Percentiles rank a stretch among this genome's conserved stretches.
Conservation (phyloP, 2,329 filamentous ascomycete species). For the Ceratocystis lukuohia region DNA sequence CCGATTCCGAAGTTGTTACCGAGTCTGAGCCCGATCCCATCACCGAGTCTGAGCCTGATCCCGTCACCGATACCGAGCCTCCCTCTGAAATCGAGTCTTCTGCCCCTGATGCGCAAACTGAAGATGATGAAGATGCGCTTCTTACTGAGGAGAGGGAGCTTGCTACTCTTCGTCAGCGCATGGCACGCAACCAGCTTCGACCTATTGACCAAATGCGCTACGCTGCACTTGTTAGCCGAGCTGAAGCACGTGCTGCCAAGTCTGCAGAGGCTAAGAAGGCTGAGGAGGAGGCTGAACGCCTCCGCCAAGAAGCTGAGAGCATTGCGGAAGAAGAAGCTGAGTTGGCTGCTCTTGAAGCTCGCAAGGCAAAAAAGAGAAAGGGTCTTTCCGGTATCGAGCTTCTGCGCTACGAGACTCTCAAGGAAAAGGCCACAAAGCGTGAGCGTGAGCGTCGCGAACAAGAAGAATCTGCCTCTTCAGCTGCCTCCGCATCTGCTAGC, state of each 20-base stretch:
- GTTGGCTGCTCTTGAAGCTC: constrained; percentile 10
- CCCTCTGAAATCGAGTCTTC: constrained; percentile 19
- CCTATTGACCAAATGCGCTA: constrained; percentile 16
- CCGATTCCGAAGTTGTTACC: constrained; percentile 16
- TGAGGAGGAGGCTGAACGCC: constrained; percentile 9
- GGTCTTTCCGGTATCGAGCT: constrained; percentile 2
- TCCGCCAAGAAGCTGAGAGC: constrained; percentile 8
- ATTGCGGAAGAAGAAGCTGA: constrained; percentile 11
- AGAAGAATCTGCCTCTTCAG: constrained; percentile 16
- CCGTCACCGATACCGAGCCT: constrained; percentile 18
- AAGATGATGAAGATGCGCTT: constrained; percentile 15
- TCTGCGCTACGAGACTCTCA: constrained; percentile 13
- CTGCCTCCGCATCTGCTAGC: constrained; percentile 10
- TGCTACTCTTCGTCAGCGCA: constrained; percentile 11
- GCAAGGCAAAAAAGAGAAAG: constrained; percentile 9
- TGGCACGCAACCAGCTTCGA: constrained; percentile 10
- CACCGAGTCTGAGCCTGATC: constrained; percentile 18
- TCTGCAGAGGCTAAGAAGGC: constrained; percentile 9
- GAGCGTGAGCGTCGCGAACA: constrained; percentile 14
- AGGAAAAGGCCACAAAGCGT: constrained; percentile 5
- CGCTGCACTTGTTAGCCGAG: constrained; percentile 4
- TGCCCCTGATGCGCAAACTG: constrained; percentile 16
- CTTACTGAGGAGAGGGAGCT: constrained; percentile 13
- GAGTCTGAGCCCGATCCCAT: constrained; percentile 18
- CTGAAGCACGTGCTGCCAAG: constrained; percentile 10